Evolutionary conservation across 192 early-diverging fungal genomes (phyloP).

Genomic region (Entophlyctis helioformis): DNA sequence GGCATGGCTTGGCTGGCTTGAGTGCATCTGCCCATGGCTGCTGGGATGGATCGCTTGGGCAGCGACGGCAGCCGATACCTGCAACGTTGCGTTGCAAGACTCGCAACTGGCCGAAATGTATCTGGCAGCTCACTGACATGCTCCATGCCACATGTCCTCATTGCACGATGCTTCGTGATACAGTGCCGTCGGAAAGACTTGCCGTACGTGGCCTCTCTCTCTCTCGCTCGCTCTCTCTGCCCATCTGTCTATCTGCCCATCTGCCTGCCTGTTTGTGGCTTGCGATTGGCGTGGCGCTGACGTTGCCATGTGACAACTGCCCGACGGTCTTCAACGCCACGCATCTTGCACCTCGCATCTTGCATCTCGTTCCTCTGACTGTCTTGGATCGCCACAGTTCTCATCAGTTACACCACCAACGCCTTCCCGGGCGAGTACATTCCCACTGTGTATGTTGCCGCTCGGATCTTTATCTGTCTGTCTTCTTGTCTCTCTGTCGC

Average conservation of each 20-base stretch:
- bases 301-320: neutral
- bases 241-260: neutral
- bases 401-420: constrained; percentile 98
- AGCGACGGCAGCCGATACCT: too few relatives aligned
- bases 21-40: too few relatives aligned
- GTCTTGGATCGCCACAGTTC: constrained; percentile 36
- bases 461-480: too few relatives aligned
- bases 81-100: too few relatives aligned
- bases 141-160: neutral
- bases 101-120: constrained; percentile 1
- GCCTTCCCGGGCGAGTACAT: constrained; percentile 99
- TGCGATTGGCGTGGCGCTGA: neutral
- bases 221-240: neutral
- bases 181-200: constrained; percentile 92
- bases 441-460: constrained; percentile 99
- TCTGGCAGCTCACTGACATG: neutral
- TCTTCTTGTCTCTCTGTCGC: too few relatives aligned
- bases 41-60: too few relatives aligned
- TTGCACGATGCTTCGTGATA: constrained; percentile 1
- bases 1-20: too few relatives aligned
- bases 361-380: neutral
- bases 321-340: neutral
- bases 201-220: constrained; percentile 33
- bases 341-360: neutral
- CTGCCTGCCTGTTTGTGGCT: neutral